A percentile compares a stretch with the other conserved stretches of the same genome.
Evolutionary conservation across 257 asterid genomes (phyloP).

Genomic region (Hygrophila difformis): DNA sequence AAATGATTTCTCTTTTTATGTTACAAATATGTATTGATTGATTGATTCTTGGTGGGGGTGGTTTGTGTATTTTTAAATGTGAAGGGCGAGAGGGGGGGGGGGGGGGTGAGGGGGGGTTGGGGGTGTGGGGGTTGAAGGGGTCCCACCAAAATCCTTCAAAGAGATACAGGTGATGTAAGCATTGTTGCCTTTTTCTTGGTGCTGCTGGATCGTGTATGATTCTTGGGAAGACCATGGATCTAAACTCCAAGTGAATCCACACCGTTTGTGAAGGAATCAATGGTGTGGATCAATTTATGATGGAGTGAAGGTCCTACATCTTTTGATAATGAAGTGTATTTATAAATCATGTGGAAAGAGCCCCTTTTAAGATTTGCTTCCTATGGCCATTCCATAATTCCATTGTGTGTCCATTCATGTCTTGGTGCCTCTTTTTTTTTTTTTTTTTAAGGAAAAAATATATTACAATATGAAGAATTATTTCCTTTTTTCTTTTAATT

Average conservation of each 20-base stretch:
- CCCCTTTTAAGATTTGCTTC: constrained; percentile 50
- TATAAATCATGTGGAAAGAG: too few relatives aligned
- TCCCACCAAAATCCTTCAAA: constrained; percentile 33
- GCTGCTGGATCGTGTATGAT: too few relatives aligned
- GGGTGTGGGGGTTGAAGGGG: constrained; percentile 13
- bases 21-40: neutral
- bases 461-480: neutral
- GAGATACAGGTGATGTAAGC: constrained; percentile 57
- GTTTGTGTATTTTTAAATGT: neutral
- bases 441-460: too few relatives aligned
- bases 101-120: neutral
- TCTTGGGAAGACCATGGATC: too few relatives aligned
- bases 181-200: constrained; percentile 23
- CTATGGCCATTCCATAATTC: constrained; percentile 32
- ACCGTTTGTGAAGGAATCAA: too few relatives aligned
- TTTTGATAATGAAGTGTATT: too few relatives aligned
- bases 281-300: constrained; percentile 5
- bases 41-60: constrained; percentile 2
- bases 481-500: neutral
- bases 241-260: too few relatives aligned
- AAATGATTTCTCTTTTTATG: too few relatives aligned
- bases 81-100: neutral
- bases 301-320: too few relatives aligned
- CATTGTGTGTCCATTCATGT: constrained; percentile 17
- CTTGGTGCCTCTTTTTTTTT: neutral